Percentiles rank a stretch among this genome's conserved stretches.
Evolutionary conservation across 2,329 filamentous ascomycete species (phyloP).

Genomic region (Pseudocercospora vitis): DNA sequence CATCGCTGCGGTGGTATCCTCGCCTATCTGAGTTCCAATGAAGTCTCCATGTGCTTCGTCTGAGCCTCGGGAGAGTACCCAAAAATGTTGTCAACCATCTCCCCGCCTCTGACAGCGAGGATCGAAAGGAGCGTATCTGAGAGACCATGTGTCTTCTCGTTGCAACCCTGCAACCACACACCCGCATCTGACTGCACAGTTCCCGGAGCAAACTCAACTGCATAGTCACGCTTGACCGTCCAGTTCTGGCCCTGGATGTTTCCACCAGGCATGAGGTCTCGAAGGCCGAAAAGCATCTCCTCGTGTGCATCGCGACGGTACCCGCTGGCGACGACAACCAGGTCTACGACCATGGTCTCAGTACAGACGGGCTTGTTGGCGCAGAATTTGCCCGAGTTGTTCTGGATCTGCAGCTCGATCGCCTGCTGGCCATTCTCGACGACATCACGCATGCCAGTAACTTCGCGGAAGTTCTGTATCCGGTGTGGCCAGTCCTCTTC

Average conservation of each 20-base stretch:
- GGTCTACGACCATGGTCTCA: slow-evolving; percentile 72
- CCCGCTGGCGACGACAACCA: slow-evolving; percentile 83
- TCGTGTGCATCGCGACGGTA: slow-evolving; percentile 79
- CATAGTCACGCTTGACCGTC: slow-evolving; percentile 74
- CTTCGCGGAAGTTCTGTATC: slow-evolving; percentile 68
- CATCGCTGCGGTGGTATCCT: too few relatives aligned
- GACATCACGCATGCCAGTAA: slow-evolving; percentile 55
- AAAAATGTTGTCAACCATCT: slow-evolving; percentile 42
- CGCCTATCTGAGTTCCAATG: slow-evolving; percentile 14
- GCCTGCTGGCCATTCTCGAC: slow-evolving; percentile 41
- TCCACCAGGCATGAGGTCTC: slow-evolving; percentile 62
- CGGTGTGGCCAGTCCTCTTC: slow-evolving; percentile 77
- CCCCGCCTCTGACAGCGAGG: slow-evolving; percentile 39
- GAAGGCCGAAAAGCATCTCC: slow-evolving; percentile 68
- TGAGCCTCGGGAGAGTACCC: slow-evolving; percentile 25
- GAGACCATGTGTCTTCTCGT: slow-evolving; percentile 89
- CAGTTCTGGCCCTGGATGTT: slow-evolving; percentile 54
- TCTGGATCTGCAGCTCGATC: slow-evolving; percentile 62
- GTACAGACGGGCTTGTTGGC: slow-evolving; percentile 37
- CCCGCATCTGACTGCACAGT: slow-evolving; percentile 72
- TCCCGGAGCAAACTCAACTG: slow-evolving; percentile 67
- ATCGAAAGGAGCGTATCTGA: slow-evolving; percentile 42
- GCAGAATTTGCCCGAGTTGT: slow-evolving; percentile 46
- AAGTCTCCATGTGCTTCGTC: slow-evolving; percentile 19
- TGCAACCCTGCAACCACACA: slow-evolving; percentile 91